A percentile compares a stretch with the other conserved stretches of the same genome.
phyloP scores from a whole-genome alignment of 176 grass and related monocot genomes.

The Eragrostis nindensis region DNA sequence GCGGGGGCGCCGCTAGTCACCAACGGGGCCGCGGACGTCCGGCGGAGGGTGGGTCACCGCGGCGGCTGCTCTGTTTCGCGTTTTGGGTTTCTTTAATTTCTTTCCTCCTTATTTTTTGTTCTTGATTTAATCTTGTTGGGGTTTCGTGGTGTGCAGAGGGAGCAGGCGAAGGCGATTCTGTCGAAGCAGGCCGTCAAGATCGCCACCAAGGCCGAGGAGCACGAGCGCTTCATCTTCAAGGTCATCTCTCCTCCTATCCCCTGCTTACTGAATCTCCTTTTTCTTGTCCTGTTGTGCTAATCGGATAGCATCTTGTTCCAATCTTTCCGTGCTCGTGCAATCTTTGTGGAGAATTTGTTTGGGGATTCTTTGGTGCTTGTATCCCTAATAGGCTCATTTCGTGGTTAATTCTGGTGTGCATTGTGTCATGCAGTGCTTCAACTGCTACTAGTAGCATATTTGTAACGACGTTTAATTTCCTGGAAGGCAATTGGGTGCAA shows the following conservation, averaged over 20 bases:
- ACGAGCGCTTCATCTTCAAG: conserved; percentile 87
- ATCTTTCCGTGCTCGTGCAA: background rate
- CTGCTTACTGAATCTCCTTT: background rate
- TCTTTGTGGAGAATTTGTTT: background rate
- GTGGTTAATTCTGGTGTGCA: conserved; percentile 7
- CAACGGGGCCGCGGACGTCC: conserved; percentile 51
- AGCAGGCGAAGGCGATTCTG: conserved; percentile 83
- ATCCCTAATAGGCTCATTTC: background rate
- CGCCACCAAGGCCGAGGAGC: conserved; percentile 85
- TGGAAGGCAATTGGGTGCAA: background rate
- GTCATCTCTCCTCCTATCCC: conserved; percentile 42
- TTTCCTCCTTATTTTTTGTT: background rate
- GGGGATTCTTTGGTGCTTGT: background rate
- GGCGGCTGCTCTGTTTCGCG: background rate
- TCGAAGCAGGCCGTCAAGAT: conserved; percentile 93
- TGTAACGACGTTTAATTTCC: background rate
- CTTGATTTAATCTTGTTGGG: conserved; percentile 4
- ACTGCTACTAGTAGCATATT: background rate
- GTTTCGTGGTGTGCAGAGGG: conserved; percentile 48
- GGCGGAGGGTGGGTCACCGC: conserved; percentile 36
- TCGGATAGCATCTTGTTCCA: background rate
- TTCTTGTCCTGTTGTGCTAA: background rate
- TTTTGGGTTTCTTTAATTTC: background rate
- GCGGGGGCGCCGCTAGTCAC: background rate
- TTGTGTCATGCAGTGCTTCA: conserved; percentile 6